Evolutionary conservation across 1,284 basidiomycete species (phyloP).

Genomic region (Cutaneotrichosporon cavernicola): DNA sequence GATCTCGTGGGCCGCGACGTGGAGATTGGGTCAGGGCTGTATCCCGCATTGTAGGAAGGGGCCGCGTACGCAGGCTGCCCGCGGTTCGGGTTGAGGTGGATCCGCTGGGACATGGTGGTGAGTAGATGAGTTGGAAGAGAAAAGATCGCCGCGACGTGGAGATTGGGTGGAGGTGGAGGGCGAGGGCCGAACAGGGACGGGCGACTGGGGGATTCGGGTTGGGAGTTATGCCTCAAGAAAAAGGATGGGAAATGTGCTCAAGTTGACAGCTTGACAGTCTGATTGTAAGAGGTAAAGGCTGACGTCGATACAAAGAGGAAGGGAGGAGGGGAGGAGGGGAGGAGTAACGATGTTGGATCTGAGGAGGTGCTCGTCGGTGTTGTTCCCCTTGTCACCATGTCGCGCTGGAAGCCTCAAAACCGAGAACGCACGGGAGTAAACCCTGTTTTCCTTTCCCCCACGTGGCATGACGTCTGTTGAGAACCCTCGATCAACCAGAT

Average conservation of each 20-base stretch:
- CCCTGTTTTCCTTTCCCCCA: no score
- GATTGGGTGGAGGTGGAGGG: neutral
- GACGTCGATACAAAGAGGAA: no score
- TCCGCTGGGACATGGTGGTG: slow-evolving; percentile 40
- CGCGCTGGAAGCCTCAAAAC: no score
- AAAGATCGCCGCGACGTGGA: neutral
- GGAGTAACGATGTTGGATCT: no score
- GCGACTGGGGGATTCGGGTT: neutral
- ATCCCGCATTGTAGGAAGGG: slow-evolving; percentile 26
- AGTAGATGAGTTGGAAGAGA: neutral
- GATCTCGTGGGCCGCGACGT: slow-evolving; percentile 15
- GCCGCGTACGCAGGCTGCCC: slow-evolving; percentile 38
- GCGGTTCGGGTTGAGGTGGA: slow-evolving; percentile 54
- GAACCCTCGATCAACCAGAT: no score
- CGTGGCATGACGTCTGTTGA: no score
- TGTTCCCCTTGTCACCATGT: no score
- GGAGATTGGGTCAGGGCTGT: slow-evolving; percentile 48
- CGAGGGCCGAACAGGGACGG: neutral
- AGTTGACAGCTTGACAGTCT: no score
- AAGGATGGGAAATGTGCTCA: neutral
- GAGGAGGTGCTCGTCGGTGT: no score
- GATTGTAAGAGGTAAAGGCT: no score
- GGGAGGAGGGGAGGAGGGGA: no score
- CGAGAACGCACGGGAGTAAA: no score
- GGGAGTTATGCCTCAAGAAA: neutral